Evolutionary conservation across 2,329 filamentous ascomycete genomes (phyloP).

Genomic region (Aureobasidium pullulans): DNA sequence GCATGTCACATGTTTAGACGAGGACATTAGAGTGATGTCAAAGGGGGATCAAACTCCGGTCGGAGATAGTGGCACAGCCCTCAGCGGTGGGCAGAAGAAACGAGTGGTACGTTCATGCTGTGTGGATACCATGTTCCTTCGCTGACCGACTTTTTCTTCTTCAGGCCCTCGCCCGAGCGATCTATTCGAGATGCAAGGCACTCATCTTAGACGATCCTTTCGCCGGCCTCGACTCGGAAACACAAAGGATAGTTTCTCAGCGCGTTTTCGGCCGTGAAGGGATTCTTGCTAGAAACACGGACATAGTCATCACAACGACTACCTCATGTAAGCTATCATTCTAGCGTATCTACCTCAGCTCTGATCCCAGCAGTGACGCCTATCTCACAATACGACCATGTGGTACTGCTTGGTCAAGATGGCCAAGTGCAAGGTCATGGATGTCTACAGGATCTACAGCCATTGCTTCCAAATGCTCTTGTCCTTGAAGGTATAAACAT

Average conservation of each 20-base stretch:
- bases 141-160: not conserved
- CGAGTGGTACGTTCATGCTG: not conserved
- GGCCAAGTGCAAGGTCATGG: too few relatives aligned
- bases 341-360: too few relatives aligned
- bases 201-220: conserved; percentile 78
- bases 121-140: conserved; percentile 19
- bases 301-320: not conserved
- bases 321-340: too few relatives aligned
- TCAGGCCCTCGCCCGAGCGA: conserved; percentile 59
- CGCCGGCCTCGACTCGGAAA: conserved; percentile 57
- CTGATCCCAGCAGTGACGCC: too few relatives aligned
- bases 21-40: conserved; percentile 35
- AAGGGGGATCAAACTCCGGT: conserved; percentile 39
- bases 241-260: not conserved
- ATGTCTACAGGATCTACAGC: too few relatives aligned
- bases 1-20: conserved; percentile 28
- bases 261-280: not conserved
- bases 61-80: conserved; percentile 45
- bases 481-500: too few relatives aligned
- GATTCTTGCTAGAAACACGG: not conserved
- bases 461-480: too few relatives aligned
- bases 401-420: too few relatives aligned
- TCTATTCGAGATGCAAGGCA: conserved; percentile 71
- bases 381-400: too few relatives aligned
- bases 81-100: conserved; percentile 42